Conservation (phyloP, 805 yeast species). For the Pachysolen tannophilus region DNA sequence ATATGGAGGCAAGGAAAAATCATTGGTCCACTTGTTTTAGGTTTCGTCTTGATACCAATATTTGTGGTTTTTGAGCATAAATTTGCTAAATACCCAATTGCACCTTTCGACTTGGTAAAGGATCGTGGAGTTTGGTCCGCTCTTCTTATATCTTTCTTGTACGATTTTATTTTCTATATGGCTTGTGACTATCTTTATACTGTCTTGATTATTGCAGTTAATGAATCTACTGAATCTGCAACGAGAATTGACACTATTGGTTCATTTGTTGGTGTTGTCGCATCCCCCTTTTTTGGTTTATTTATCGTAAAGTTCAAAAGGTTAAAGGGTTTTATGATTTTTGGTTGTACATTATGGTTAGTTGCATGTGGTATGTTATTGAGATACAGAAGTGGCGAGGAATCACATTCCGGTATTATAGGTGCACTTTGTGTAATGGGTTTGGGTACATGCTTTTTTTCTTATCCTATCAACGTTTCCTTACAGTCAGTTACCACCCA, state of each 20-base stretch:
- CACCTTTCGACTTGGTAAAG: constrained; percentile 49
- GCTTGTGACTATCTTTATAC: constrained; percentile 65
- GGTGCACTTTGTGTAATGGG: constrained; percentile 61
- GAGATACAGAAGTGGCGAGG: constrained; percentile 42
- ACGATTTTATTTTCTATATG: constrained; percentile 59
- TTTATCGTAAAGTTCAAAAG: constrained; percentile 40
- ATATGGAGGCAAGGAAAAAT: constrained; percentile 55
- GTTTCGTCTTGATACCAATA: constrained; percentile 52
- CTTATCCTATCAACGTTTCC: constrained; percentile 55
- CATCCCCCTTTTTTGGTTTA: constrained; percentile 52
- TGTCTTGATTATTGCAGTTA: constrained; percentile 54
- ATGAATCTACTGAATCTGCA: constrained; percentile 54
- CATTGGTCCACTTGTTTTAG: constrained; percentile 65
- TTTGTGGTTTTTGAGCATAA: constrained; percentile 52
- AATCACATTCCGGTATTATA: constrained; percentile 48
- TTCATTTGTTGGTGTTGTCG: constrained; percentile 57
- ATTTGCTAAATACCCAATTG: constrained; percentile 51
- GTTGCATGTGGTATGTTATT: constrained; percentile 53
- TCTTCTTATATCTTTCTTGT: constrained; percentile 44
- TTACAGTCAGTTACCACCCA: constrained; percentile 52
- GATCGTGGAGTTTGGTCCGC: constrained; percentile 75
- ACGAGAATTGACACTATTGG: constrained; percentile 54
- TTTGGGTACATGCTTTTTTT: constrained; percentile 68
- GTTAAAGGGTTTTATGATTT: constrained; percentile 50
- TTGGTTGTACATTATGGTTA: constrained; percentile 53